Evolutionary conservation across 1,284 basidiomycete species (phyloP), one percentile per base, ranked within the genome.

Genomic region (Irpex sp.): DNA sequence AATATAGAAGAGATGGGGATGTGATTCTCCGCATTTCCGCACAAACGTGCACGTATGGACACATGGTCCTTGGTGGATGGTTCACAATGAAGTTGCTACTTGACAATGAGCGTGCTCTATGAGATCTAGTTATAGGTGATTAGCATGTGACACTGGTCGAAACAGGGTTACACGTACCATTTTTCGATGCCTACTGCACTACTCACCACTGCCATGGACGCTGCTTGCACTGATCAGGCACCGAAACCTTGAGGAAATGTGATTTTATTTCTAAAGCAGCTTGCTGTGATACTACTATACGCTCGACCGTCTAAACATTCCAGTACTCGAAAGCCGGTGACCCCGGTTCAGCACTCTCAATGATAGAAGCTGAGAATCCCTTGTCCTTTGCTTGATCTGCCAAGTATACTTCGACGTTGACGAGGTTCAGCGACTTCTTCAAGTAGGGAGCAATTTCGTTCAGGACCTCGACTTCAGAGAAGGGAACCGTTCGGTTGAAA

Each of bases 271-370:
- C 40, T 44, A 44, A 44, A 44, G 40, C 40, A 44, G 40, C 40
- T 44, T 15, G 40, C 15, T 9, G 40, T 44, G 15, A 44, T 44
- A 15, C 40, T 44, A 44, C 40, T 44, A 44, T 8, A 44, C 8
- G 15, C 40, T 44, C 40, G 8, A 44, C 40, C 11, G 11, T 11
- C 15, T 44, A 77, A 48, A 88, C 85, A 75, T 92, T 91, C 67
- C 87, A 87, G 78, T 94, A 96, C 73, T 94, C 91, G 69, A 94
- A 90, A 9, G 88, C 89, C 48, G 96, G 95, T 44, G 80, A 82
- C 19, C 93, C 96, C 17, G 97, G 97, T 78, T 98, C 95, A 31
- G 94, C 91, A 13, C 79, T 80, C 68, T 97, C 96, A 59, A 96
- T 86, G 68, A 94, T 89, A 65, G 73, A 77, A 68, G 82, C 82